A percentile compares a stretch with the other conserved stretches of the same genome.
Conservation (phyloP, 768 basidiomycete species). For the Solioccasus polychromus region DNA sequence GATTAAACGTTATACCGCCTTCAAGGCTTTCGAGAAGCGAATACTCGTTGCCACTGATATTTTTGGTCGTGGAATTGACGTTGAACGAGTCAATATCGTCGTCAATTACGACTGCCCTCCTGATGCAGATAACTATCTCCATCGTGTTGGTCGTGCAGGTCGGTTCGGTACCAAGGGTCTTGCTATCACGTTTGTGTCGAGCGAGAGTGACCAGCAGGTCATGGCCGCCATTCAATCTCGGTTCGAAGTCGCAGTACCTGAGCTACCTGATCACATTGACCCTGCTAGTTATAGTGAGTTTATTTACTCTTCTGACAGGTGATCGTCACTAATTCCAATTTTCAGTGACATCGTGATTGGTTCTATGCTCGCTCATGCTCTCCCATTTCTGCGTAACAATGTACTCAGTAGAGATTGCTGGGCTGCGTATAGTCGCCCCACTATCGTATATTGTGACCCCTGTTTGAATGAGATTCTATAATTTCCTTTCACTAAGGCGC, state of each 20-base stretch:
- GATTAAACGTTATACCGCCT: slow-evolving; percentile 93
- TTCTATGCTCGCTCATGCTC: slow-evolving; percentile 12
- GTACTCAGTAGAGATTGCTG: slow-evolving; percentile 16
- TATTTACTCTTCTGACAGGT: neutral
- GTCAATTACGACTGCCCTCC: slow-evolving; percentile 98
- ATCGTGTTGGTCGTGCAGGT: slow-evolving; percentile 98
- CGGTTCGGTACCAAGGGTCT: slow-evolving; percentile 99
- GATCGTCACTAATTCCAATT: neutral
- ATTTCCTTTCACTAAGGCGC: too few species aligned
- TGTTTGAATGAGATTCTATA: slow-evolving; percentile 3
- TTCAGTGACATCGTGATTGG: slow-evolving; percentile 45
- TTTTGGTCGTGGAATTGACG: slow-evolving; percentile 98
- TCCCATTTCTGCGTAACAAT: slow-evolving; percentile 20
- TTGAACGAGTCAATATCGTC: slow-evolving; percentile 99
- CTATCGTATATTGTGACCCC: slow-evolving; percentile 2
- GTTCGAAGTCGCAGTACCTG: slow-evolving; percentile 96
- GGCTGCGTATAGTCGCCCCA: neutral
- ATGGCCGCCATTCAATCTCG: slow-evolving; percentile 92
- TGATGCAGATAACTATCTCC: slow-evolving; percentile 97
- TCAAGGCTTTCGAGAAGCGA: slow-evolving; percentile 99
- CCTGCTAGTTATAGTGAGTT: slow-evolving; percentile 92
- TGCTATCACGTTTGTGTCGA: slow-evolving; percentile 94
- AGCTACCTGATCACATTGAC: slow-evolving; percentile 91
- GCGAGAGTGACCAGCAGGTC: slow-evolving; percentile 89
- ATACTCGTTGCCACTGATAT: slow-evolving; percentile 99